Evolutionary conservation across 768 basidiomycete genomes (phyloP), one percentile per base, ranked within the genome.

Genomic region (Gymnopilus junonius): DNA sequence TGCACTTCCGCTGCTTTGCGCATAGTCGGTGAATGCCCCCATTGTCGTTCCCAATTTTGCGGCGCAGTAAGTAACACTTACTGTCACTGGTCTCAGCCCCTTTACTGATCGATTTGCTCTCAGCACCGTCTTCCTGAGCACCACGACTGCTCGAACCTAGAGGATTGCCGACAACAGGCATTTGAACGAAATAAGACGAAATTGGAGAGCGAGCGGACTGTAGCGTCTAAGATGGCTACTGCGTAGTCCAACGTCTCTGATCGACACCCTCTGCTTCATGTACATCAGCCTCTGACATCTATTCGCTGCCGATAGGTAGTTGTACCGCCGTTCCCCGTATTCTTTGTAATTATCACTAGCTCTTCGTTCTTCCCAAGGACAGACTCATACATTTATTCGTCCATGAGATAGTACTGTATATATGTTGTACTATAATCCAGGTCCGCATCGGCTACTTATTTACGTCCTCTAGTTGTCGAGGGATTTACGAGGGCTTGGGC

Each of bases 121-220:
- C 27, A 95, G 91, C 94, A 95, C 73, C 91, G 94, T 63, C 83
- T 96, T 66, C 93, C 94, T 7, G 94, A 95, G 74, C 92, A 93
- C 69, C 94, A 96, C 75, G 83, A 84, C 59, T 96, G 94, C 79
- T 84, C 86, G 67, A 90, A 94, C 64, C 79, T 96, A 65, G 89
- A 92, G 73, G 89, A 89, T 75, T 95, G 94, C 79, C 82, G 90
- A 65, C 90, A 93, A 75, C 90, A 93, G 76, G 94, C 94, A 20
- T 95, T 94, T 73, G 87, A 93, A 67, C 84, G 86, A 71, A 95
- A 95, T 82, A 94, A 95, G 86, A 83, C 79, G 56, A 92, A 92
- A 79, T 80, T 95, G 61, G 93, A 94, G 83, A 88, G 88, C 69
- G 94, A 95, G 77, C 87, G 91, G 77, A 95, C 94, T 20, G 89